A percentile compares a stretch with the other conserved stretches of the same genome.
phyloP scores from a whole-genome alignment of 1,284 basidiomycete genomes.

The Sporisorium iseilematis-ciliati region DNA sequence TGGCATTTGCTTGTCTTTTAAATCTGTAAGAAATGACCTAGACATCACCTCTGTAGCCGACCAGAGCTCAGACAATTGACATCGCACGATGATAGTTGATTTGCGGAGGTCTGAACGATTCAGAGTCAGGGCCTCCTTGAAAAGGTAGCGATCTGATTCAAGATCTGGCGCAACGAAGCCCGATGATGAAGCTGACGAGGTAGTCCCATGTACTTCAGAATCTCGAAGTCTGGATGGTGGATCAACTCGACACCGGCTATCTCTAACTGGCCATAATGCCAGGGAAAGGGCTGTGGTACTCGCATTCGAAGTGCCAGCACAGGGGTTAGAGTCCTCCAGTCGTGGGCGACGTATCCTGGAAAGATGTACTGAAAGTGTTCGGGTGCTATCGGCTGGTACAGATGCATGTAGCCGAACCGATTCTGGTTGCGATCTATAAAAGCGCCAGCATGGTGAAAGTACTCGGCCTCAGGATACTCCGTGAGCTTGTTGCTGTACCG shows the following conservation, averaged over 20 bases:
- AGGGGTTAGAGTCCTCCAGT: slow-evolving; percentile 3
- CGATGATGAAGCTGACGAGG: no score
- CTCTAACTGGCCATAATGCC: slow-evolving; percentile 9
- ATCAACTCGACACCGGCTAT: slow-evolving; percentile 14
- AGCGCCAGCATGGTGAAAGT: neutral
- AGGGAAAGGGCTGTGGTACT: slow-evolving; percentile 1
- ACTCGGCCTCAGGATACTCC: neutral
- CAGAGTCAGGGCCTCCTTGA: no score
- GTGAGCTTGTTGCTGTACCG: slow-evolving; percentile 1
- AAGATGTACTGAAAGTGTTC: slow-evolving; percentile 11
- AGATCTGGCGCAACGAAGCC: no score
- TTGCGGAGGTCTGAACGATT: no score
- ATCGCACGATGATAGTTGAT: no score
- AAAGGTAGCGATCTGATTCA: no score
- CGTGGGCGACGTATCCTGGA: neutral
- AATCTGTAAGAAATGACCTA: no score
- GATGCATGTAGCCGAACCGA: neutral
- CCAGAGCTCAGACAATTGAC: no score
- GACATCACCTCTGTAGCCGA: no score
- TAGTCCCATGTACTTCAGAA: no score
- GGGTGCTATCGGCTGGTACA: slow-evolving; percentile 4
- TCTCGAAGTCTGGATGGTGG: neutral
- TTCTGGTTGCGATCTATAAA: neutral
- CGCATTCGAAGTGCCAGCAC: slow-evolving; percentile 1
- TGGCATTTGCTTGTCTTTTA: no score